Base-by-base conservation (phyloP, 306 rosid genomes). In the Quercus bicolor region DNA sequence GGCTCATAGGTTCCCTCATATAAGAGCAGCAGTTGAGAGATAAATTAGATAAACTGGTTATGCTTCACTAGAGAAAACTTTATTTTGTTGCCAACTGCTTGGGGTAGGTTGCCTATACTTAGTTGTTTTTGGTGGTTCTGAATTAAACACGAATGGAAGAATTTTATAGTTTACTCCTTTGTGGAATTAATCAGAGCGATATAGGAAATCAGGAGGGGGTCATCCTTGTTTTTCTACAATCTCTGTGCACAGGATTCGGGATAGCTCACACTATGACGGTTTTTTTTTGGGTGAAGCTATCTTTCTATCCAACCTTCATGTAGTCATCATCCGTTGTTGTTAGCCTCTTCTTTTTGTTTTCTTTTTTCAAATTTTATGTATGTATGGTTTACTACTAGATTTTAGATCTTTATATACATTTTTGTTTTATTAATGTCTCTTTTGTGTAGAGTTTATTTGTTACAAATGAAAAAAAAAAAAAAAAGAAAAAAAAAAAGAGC, bases 1-100 rank as follows among this genome's bases (percentile, higher is more conserved):
- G 98, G 88, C 83, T 72, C 73, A 73, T 71, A 83, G 89, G 61
- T 94, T 88, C 66, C 97, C 97, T 33, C 88, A 60, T 53, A 86
- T 94, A 75, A 87, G 81, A 84, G 88, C 82, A 26, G 85, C 87
- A 1, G 72, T 89, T 62, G 83, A 81, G 84, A 81, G 76, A 68
- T 56, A 16, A 12, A 20, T 52, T 28, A 81, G 76, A 68, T 56
- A 16, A 12, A 20, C 57, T 28, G 54, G 37, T 20, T 4, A n/a
- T 9, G n/a, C 56, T 56, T 43, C 61, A 1, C 68, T 76, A 75
- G 56, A 28, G 14, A 60, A 59, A 52, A n/a, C 54, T 12, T 37
- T 20, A 56, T 56, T 8, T 33, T 13, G 51, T 14, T 4, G 1
- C 70, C 23, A 74, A 9, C 65, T 60, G 12, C 26, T 31, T 11